Evolutionary conservation across 2,329 filamentous ascomycete genomes (phyloP), one percentile per base, ranked within the genome.

Genomic region (Fonsecaea nubica): DNA sequence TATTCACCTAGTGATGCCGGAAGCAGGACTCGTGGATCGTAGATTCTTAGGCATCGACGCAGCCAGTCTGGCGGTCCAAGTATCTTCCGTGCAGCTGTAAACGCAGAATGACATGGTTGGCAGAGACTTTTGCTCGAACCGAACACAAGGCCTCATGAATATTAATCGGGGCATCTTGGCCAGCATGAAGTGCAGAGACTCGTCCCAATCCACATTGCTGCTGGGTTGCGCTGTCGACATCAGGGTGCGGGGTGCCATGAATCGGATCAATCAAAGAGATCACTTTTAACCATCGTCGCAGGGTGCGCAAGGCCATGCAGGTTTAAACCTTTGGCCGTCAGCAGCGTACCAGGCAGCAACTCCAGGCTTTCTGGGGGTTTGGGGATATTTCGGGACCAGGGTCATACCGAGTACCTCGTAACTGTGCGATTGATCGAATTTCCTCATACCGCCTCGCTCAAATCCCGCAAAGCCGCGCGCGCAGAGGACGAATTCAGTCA

Each of bases 301-400:
- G 40, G 40, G 36, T 40, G 36, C 36, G 4, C 36, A 40, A 40
- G 36, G 10, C 36, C 4, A 15, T 42, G 40, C 15, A 42, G 40
- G 40, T 42, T 42, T n/a, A 42, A 42, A 25, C 8, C 4, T n/a
- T 42, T 42, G 40, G 40, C 40, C 40, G 40, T n/a, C 40, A 42
- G 8, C 35, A 36, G 35, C 3, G 1, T 8, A 12, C 35, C 35
- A 36, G 35, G 7, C 35, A 36, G 36, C 40, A 25, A 25, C 25
- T 25, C 25, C 15, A 42, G 40, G 40, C 45, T 50, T 21, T 50
- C 42, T 50, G 45, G 45, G 45, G n/a, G 40, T 45, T 18, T 45
- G 45, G 45, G 45, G 18, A 4, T 50, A 10, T 50, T 12, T 50
- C 45, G 45, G 45, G 7, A 50, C 45, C 40, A 42, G 40, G 40